Evolutionary conservation across 257 asterid species (phyloP).

Genomic region (Jacaranda mimosifolia): DNA sequence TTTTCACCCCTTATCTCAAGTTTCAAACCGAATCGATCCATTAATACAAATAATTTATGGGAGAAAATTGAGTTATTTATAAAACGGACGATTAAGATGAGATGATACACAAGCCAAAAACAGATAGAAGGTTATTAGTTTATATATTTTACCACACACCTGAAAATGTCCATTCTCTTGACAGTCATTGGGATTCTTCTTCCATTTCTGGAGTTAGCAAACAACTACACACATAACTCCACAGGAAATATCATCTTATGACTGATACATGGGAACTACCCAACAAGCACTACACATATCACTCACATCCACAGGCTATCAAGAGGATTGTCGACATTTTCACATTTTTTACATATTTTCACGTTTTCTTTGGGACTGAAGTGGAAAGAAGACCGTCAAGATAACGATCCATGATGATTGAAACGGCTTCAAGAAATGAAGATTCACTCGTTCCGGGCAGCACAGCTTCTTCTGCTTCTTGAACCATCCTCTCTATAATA

Average conservation of each 20-base stretch:
- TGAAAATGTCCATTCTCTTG: background rate
- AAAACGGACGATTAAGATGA: background rate
- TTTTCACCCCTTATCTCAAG: too few relatives aligned
- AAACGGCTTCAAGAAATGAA: constrained; percentile 59
- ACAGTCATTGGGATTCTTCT: constrained; percentile 6
- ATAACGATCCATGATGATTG: constrained; percentile 61
- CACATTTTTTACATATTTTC: constrained; percentile 20
- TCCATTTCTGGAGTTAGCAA: constrained; percentile 16
- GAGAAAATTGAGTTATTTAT: too few relatives aligned
- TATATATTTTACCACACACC: constrained; percentile 7
- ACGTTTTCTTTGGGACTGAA: background rate
- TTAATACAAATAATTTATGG: too few relatives aligned
- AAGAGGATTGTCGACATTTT: constrained; percentile 10
- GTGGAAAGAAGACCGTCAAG: constrained; percentile 49
- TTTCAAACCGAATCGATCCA: too few relatives aligned
- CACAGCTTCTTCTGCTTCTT: constrained; percentile 59
- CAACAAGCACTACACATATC: constrained; percentile 34
- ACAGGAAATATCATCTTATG: background rate
- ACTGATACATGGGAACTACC: background rate
- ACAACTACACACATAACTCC: background rate
- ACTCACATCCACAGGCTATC: constrained; percentile 23
- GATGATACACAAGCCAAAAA: background rate
- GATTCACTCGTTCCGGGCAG: constrained; percentile 68
- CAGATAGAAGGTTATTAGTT: constrained; percentile 16
- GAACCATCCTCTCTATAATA: constrained; percentile 62